Conservation (phyloP, 768 basidiomycete genomes). For the Roridomyces roridus region DNA sequence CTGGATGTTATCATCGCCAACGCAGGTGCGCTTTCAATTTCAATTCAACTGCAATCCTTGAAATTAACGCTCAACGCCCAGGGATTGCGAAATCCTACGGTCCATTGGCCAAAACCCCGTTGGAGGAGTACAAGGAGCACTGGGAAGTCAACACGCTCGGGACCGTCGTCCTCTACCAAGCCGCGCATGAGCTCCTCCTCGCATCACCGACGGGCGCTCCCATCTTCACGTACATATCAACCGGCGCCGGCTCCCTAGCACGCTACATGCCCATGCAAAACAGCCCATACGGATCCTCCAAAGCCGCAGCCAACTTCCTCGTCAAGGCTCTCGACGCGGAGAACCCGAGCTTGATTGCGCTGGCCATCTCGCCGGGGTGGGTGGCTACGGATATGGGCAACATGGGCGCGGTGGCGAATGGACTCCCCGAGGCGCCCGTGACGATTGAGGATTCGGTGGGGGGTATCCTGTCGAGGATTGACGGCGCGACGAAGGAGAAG, state of each 20-base stretch:
- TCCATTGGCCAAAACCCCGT: background rate
- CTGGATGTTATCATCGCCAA: slow-evolving; percentile 7
- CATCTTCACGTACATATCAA: background rate
- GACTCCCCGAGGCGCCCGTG: background rate
- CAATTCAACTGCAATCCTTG: background rate
- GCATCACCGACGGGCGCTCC: background rate
- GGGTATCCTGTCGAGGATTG: no score
- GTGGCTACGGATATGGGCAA: background rate
- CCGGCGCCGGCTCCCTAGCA: background rate
- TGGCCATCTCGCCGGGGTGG: no score
- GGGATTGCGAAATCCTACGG: background rate
- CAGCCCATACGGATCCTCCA: slow-evolving; percentile 1
- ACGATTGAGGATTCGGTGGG: no score
- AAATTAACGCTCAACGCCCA: background rate
- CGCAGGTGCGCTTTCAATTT: background rate
- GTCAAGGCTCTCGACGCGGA: no score
- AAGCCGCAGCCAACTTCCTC: slow-evolving; percentile 6
- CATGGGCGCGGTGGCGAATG: background rate
- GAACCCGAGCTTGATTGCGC: no score
- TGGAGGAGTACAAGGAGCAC: background rate
- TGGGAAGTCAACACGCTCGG: slow-evolving; percentile 12
- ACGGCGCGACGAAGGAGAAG: no score
- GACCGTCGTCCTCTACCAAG: slow-evolving; percentile 5
- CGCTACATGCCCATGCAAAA: background rate
- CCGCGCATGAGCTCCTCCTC: slow-evolving; percentile 1